Base-by-base conservation (phyloP, 305 asterid species). In the Lippia alba region DNA sequence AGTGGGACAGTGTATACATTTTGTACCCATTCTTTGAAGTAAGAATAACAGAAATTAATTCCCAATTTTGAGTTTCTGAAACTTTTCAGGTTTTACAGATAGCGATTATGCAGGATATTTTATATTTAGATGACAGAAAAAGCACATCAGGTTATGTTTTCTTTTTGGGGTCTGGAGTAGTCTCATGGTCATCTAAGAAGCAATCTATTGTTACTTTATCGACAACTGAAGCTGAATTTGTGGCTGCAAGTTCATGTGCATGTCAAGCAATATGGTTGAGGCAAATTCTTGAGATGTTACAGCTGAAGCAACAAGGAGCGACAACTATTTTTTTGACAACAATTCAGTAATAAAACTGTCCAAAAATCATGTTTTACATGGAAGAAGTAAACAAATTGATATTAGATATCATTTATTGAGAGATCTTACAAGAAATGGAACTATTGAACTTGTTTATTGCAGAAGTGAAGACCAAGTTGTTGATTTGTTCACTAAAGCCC, bases 401-500 rank as follows among this genome's bases (percentile, higher is more conserved):
- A 24, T 48, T 1, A 24, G 12, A 11, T 64, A 12, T 6, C 20
- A 64, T 48, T 64, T 64, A n/a, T 33, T 64, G 0, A 3, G 44
- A 2, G 44, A 64, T 12, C 12, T 64, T 0, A 3, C 20, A 2
- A 45, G 30, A 1, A 46, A 66, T 51, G 34, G 30, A 12, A 8
- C 32, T 2, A 51, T 66, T 32, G 50, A 15, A n/a, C 12, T 66
- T 12, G 10, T 12, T 4, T 50, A 12, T 4, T 66, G 61, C 48
- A 12, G 6, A n/a, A 49, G 60, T 49, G 71, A 66, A 34, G 32
- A 66, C 11, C 71, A 66, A 49, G 19, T 66, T 5, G 50, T 8
- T 24, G 71, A n/a, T 49, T 46, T 64, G 0, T 20, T 64, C 11
- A 64, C 70, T 14, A 64, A 64, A 12, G 30, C 45, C 6, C 40